A percentile compares a stretch with the other conserved stretches of the same genome.
These are phyloP conservation scores for Lyophyllum semitale DNA, from an alignment of 768 basidiomycete genomes.

Conservation along the genomic window DNA sequence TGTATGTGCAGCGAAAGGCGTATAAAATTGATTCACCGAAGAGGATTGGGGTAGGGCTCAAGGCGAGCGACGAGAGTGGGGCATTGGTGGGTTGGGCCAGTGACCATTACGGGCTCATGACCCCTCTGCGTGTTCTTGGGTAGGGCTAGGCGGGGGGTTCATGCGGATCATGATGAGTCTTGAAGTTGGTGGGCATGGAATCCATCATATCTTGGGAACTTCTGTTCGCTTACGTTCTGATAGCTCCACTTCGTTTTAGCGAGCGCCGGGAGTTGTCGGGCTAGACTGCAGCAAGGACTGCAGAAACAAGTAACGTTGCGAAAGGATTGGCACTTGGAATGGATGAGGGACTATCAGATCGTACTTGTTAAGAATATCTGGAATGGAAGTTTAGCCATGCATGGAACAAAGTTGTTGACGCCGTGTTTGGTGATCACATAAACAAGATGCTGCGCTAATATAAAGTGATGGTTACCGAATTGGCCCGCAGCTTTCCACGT, in stretches of 20 bases:
- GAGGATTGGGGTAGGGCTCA: slow-evolving; percentile 58
- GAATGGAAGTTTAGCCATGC: not conserved
- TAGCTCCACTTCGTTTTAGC: not conserved
- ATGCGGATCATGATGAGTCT: not conserved
- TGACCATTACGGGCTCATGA: slow-evolving; percentile 67
- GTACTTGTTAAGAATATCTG: not conserved
- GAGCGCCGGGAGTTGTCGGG: not conserved
- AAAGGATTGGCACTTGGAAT: not conserved
- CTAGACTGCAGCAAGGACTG: not conserved
- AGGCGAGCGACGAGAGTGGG: slow-evolving; percentile 35
- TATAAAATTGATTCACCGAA: slow-evolving; percentile 55
- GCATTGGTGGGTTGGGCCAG: slow-evolving; percentile 50
- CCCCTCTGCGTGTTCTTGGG: slow-evolving; percentile 33
- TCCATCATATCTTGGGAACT: slow-evolving; percentile 7
- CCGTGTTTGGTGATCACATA: slow-evolving; percentile 25
- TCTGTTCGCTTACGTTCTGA: not conserved
- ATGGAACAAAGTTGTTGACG: slow-evolving; percentile 15
- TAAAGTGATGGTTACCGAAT: slow-evolving; percentile 21
- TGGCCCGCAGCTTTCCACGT: slow-evolving; percentile 27
- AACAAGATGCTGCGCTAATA: slow-evolving; percentile 18
- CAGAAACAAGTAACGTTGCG: not conserved
- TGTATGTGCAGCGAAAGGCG: slow-evolving; percentile 52
- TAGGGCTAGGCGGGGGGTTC: slow-evolving; percentile 11
- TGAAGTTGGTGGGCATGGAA: slow-evolving; percentile 5
- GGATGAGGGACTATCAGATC: too few species aligned